Base-by-base conservation (phyloP, 352 stramenopile genomes). In the Phytopythium oedochilum region DNA sequence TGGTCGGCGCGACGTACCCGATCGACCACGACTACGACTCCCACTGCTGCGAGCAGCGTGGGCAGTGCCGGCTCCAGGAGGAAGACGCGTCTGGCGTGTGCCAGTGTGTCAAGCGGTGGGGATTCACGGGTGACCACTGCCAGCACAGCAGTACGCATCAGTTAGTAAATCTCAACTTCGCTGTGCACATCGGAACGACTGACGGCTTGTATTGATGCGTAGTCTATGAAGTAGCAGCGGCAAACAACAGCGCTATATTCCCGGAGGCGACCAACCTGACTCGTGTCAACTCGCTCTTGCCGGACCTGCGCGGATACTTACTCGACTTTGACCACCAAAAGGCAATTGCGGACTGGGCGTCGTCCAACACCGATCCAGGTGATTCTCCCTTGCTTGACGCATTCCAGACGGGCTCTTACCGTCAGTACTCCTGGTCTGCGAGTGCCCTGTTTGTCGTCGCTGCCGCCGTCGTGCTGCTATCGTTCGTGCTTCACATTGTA, bases 11-110 rank as follows among this genome's bases (percentile, higher is more conserved):
- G 5, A 86, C 44, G 23, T 91, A 89, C 34, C 78, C 80, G 17
- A 83, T 86, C 52, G 78, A 89, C 61, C 80, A 91, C 49, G 80
- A 89, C 58, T 83, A 75, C 45, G 80, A 89, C 56, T 64, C 59
- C 46, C 56, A 82, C 26, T 91, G 80, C 60, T 91, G 80, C 48
- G 71, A 89, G 36, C 79, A 91, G 43, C 64, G 75, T 3, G 80
- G 80, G 0, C 47, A 57, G 10, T 91, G 80, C 26, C 62, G 59
- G 2, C 47, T 66, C 6, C 54, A 68, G 0, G 73, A 83, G 25
- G 78, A 89, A 68, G 75, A 91, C 53, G 80, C 77, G 1, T 76
- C 70, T 0, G 78, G 80, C 11, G 75, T 71, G 26, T 91, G 78
- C 44, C 73, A 70, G 7, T 91, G 80, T 45, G 74, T 91, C 28